Conservation (phyloP, 768 basidiomycete species). For the Hypholoma sublateritium region DNA sequence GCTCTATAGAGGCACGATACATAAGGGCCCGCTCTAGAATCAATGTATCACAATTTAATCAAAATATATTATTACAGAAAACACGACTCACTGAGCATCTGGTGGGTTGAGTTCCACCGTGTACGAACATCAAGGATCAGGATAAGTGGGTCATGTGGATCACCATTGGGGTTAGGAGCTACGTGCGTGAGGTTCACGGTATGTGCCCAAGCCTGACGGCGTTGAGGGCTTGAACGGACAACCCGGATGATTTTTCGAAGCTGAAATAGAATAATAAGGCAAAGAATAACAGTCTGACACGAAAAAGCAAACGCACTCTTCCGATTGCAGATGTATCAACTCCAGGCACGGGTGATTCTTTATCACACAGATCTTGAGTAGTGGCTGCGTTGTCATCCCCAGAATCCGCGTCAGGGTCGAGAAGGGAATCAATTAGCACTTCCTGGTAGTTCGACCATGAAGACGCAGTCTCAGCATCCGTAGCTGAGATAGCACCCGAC, state of each 20-base stretch:
- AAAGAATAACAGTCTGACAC: neutral
- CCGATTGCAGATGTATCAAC: neutral
- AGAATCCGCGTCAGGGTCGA: neutral
- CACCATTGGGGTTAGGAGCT: neutral
- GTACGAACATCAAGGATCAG: slow-evolving; percentile 32
- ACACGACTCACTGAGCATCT: slow-evolving; percentile 27
- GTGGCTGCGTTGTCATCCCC: neutral
- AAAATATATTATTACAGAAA: neutral
- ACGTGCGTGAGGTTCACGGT: slow-evolving; percentile 5
- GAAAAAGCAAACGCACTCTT: neutral
- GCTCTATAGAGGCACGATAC: slow-evolving; percentile 9
- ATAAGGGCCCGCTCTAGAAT: slow-evolving; percentile 25
- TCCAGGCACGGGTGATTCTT: neutral
- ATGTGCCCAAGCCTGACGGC: slow-evolving; percentile 11
- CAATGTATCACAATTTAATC: neutral
- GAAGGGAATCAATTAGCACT: neutral
- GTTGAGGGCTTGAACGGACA: slow-evolving; percentile 21
- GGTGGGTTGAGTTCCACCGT: slow-evolving; percentile 32
- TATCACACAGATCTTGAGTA: neutral
- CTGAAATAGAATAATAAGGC: slow-evolving; percentile 6
- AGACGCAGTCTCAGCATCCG: neutral
- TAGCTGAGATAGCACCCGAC: neutral
- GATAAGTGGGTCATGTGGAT: slow-evolving; percentile 16
- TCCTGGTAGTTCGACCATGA: neutral
- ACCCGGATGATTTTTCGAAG: slow-evolving; percentile 21